Base-by-base conservation (phyloP, 257 asterid genomes). In the Capsicum baccatum region DNA sequence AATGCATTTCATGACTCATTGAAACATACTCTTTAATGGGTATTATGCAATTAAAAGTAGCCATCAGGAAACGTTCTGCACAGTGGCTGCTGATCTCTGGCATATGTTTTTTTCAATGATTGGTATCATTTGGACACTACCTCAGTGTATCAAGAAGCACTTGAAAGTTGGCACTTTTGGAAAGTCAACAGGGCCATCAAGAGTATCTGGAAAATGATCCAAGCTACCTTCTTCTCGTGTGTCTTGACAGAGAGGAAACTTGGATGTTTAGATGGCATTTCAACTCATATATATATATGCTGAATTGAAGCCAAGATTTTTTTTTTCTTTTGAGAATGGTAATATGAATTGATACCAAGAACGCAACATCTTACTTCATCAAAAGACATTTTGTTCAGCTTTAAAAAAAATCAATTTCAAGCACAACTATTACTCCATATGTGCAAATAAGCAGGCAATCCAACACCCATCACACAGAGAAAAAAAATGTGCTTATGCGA, bases 211-310 rank as follows among this genome's bases (percentile, higher is more conserved):
- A 39, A 39, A 39, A 39, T 15, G 47, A 19, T 68, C 78, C 54
- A 26, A 39, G 26, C 78, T 39, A 37, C 54, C 54, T 37, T 68
- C 37, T 68, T 37, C 26, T 1, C 13, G 78, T 68, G 7, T 68
- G 39, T 15, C 16, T 68, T 15, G 14, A 68, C 4, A 58, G 13
- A 58, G 13, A 37, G 26, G 69, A 68, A 39, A 1, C 6, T 68
- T 44, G 16, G 76, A 68, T 68, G 78, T 37, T 68, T 68, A 39
- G 26, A 68, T 67, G 6, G 74, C 50, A 67, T 67, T 67, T 67
- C 50, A 35, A n/a, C 50, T 67, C 74, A 50, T 35, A 67, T 35
- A 26, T 26, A 26, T 26, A 26, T 26, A 26, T 26, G 33, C 33
- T 26, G 33, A 26, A 26, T 26, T 26, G 33, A 26, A 1, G 33